Base-by-base conservation (phyloP, 2,329 filamentous ascomycete species). In the Xylariaceae sp. region DNA sequence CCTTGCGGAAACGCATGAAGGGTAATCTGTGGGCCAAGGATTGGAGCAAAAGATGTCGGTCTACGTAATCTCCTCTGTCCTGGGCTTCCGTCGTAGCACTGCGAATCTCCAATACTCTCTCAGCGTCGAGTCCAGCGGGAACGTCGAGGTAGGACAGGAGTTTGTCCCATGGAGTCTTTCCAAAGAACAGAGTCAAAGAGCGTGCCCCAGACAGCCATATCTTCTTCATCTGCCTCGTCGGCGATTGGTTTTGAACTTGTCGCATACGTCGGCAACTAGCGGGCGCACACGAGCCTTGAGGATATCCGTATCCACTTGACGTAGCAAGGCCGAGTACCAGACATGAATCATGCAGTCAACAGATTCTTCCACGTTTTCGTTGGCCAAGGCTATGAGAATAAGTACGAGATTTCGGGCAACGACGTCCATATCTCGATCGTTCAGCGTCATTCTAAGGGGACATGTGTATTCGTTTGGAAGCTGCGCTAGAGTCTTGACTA, bases 301-400 rank as follows among this genome's bases (percentile, higher is more conserved):
- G 4, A 37, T 34, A 9, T 31, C 26, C 3, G 29, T 15, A n/a
- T 39, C 42, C 40, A 39, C 39, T 17, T 37, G 18, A 15, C 39
- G 43, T 19, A 42, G 15, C 9, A 29, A 45, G 16, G 34, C 18
- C 2, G 16, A 12, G 24, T 46, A 43, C 40, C 44, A 46, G 22
- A 43, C 40, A 19, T 22, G 19, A 9, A 41, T 34, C 2, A 40
- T 40, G 28, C 44, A 46, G 16, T 46, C 44, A 8, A 40, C 44
- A 13, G 44, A 43, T 3, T 26, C 17, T 3, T 35, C 29, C 1
- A 37, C 22, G 9, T 46, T 31, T 3, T 31, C 19, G 9, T 39
- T 39, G 4, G 29, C 39, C 15, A 40, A 22, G 4, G 44, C 40
- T 31, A 46, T 35, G 4, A 46, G 34, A 9, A 46, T 37, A 12